Conservation (phyloP, 1,284 basidiomycete genomes). For the Ustilago shanxiensis region DNA sequence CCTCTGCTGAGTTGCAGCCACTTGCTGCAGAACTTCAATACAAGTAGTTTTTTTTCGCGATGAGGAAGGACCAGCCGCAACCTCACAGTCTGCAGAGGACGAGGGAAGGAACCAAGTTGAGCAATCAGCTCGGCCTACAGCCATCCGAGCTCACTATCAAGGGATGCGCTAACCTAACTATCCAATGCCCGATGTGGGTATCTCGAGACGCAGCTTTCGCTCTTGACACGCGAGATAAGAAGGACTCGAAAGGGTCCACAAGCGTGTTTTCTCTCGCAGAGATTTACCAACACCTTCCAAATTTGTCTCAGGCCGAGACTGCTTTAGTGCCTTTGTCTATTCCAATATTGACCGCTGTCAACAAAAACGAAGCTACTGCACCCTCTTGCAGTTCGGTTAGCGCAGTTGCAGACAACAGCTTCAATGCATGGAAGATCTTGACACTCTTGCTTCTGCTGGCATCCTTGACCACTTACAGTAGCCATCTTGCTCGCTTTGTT, state of each 20-base stretch:
- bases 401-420: not conserved
- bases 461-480: not conserved
- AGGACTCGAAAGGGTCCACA: not conserved
- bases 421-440: conserved; percentile 29
- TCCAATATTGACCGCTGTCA: not conserved
- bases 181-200: conserved; percentile 6
- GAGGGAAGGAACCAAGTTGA: not conserved
- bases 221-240: conserved; percentile 1
- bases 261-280: conserved; percentile 4
- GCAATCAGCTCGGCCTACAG: not conserved
- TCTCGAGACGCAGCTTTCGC: not conserved
- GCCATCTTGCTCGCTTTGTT: not conserved
- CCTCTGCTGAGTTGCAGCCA: not conserved
- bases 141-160: conserved; percentile 6
- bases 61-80: not conserved
- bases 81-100: not conserved
- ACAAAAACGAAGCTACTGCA: conserved; percentile 32
- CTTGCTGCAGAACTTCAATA: not conserved
- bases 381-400: conserved; percentile 22
- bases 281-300: not conserved
- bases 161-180: not conserved
- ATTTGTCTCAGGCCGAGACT: not conserved
- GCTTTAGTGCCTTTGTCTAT: not conserved
- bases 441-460: conserved; percentile 18
- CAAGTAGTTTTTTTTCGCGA: not conserved